A percentile compares a stretch with the other conserved stretches of the same genome.
Conservation (phyloP, 208 protist species). For the Wallacemonas collosoma region DNA sequence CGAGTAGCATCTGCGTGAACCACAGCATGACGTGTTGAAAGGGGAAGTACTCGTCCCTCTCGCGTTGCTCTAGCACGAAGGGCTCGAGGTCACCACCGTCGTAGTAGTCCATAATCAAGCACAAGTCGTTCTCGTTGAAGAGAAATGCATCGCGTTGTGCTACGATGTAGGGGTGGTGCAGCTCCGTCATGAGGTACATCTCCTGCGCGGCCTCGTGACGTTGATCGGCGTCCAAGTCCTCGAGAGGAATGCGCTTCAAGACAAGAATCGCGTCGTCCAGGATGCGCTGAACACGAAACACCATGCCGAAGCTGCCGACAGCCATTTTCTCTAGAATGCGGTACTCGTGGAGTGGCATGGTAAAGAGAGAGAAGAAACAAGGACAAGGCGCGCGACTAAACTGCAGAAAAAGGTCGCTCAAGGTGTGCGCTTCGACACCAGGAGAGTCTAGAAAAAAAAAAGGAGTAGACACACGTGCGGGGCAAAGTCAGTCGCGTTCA, state of each 20-base stretch:
- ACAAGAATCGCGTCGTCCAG: constrained; percentile 64
- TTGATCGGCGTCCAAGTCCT: constrained; percentile 54
- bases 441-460: not conserved
- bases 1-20: constrained; percentile 84
- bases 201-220: constrained; percentile 76
- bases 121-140: constrained; percentile 80
- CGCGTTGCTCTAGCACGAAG: constrained; percentile 54
- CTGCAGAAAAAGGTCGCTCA: not conserved
- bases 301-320: constrained; percentile 74
- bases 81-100: constrained; percentile 86
- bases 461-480: constrained; percentile 13
- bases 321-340: constrained; percentile 85
- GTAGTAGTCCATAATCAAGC: constrained; percentile 93
- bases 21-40: constrained; percentile 75
- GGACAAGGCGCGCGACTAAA: not conserved
- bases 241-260: constrained; percentile 84
- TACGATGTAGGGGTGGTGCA: constrained; percentile 85
- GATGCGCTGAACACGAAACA: constrained; percentile 73
- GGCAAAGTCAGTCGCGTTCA: not conserved
- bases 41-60: constrained; percentile 68
- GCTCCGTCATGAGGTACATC: constrained; percentile 71
- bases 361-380: constrained; percentile 5
- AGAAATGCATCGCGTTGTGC: constrained; percentile 80
- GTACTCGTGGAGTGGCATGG: constrained; percentile 51
- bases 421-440: not conserved